phyloP scores from a whole-genome alignment of 139 green algal genomes.

The Pleodorina starrii region DNA sequence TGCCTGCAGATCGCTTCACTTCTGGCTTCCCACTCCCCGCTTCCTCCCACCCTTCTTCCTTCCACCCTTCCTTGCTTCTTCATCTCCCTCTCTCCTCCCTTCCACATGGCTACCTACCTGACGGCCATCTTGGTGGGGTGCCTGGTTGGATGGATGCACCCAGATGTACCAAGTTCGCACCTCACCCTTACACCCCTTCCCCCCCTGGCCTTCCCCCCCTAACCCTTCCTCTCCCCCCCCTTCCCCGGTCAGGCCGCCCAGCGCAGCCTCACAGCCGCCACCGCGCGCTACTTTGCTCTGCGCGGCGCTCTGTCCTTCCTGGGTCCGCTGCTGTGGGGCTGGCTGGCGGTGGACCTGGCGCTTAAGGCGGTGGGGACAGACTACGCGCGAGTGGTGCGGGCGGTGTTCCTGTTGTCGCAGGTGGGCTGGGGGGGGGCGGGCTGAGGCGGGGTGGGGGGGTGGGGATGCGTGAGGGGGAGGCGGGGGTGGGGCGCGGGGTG shows the following conservation, averaged over 20 bases:
- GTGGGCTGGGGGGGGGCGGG: slow-evolving; percentile 50
- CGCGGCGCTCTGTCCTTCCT: slow-evolving; percentile 77
- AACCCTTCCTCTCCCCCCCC: not conserved
- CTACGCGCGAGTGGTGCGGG: slow-evolving; percentile 79
- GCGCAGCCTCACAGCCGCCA: slow-evolving; percentile 63
- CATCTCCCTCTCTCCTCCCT: too few species aligned
- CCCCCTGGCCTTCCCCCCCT: too few species aligned
- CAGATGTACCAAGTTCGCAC: too few species aligned
- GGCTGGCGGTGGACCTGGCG: slow-evolving; percentile 83
- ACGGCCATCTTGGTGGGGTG: too few species aligned
- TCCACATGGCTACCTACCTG: too few species aligned
- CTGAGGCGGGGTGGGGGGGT: not conserved
- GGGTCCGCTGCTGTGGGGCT: slow-evolving; percentile 85
- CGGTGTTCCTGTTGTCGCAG: slow-evolving; percentile 85
- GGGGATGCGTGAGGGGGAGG: not conserved
- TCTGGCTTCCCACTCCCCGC: too few species aligned
- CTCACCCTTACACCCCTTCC: too few species aligned
- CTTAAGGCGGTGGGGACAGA: slow-evolving; percentile 84
- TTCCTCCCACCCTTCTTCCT: too few species aligned
- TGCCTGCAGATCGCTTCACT: too few species aligned
- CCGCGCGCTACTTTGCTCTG: slow-evolving; percentile 75
- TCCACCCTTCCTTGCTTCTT: too few species aligned
- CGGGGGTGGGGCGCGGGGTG: not conserved
- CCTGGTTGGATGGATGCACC: too few species aligned
- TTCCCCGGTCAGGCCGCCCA: slow-evolving; percentile 70